Evolutionary conservation across 306 rosid genomes (phyloP).

Genomic region (Dryas drummondii): DNA sequence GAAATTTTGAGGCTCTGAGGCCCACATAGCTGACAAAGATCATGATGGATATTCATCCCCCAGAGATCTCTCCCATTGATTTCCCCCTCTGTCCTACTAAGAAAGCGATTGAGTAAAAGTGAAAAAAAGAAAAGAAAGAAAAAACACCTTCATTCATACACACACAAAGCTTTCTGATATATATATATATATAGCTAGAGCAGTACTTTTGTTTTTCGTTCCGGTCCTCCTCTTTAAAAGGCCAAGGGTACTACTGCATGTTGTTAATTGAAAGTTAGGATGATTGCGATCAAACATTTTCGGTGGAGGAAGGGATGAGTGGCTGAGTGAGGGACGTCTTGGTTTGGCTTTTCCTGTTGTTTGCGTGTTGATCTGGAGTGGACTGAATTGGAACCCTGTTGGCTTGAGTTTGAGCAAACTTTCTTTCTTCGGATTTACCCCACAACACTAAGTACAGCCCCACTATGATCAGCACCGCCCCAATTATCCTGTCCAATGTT

Average conservation of each 20-base stretch:
- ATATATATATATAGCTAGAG: slow-evolving; percentile 23
- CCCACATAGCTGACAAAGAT: slow-evolving; percentile 46
- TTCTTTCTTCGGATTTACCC: slow-evolving; percentile 87
- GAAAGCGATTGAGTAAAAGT: slow-evolving; percentile 42
- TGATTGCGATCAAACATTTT: slow-evolving; percentile 55
- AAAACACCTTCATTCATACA: slow-evolving; percentile 33
- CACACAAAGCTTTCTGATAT: slow-evolving; percentile 63
- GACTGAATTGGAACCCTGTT: slow-evolving; percentile 39
- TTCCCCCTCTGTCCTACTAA: slow-evolving; percentile 27
- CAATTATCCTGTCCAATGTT: slow-evolving; percentile 65
- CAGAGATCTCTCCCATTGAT: slow-evolving; percentile 28
- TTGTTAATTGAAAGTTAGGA: slow-evolving; percentile 35
- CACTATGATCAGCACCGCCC: slow-evolving; percentile 74
- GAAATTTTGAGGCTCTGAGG: slow-evolving; percentile 41
- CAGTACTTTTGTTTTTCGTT: slow-evolving; percentile 26
- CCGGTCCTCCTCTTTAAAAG: slow-evolving; percentile 1
- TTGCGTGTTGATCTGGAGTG: slow-evolving; percentile 47
- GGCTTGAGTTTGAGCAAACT: slow-evolving; percentile 53
- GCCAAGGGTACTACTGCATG: slow-evolving; percentile 23
- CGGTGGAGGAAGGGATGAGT: slow-evolving; percentile 80
- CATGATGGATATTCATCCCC: slow-evolving; percentile 49
- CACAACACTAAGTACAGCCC: slow-evolving; percentile 87
- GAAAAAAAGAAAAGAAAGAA: not conserved
- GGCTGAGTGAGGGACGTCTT: slow-evolving; percentile 72
- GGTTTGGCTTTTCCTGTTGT: slow-evolving; percentile 52